Conservation (phyloP, 345 rosid genomes). For the Clausena lansium region DNA sequence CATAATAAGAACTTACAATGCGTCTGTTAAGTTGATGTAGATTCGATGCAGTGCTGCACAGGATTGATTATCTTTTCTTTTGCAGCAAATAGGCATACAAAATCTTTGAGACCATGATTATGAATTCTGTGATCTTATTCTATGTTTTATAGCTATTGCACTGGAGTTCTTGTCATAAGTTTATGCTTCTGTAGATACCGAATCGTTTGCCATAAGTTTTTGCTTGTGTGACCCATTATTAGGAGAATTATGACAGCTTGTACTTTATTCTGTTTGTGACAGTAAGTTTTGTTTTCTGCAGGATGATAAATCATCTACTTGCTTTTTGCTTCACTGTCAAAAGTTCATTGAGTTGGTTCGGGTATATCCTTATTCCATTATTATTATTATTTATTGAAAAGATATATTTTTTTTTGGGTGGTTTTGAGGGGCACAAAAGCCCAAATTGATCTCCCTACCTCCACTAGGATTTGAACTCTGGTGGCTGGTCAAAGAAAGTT, state of each 20-base stretch:
- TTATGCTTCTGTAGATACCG: neutral
- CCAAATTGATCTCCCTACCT: too few relatives aligned
- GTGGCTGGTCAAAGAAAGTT: too few relatives aligned
- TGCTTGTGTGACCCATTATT: neutral
- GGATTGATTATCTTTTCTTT: neutral
- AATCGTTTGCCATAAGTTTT: neutral
- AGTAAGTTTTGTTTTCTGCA: conserved; percentile 35
- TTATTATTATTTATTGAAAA: neutral
- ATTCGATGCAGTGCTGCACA: neutral
- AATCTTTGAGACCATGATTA: neutral
- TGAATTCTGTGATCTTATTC: neutral
- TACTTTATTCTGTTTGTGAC: conserved; percentile 10
- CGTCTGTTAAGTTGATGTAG: neutral
- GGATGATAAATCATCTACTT: conserved; percentile 85
- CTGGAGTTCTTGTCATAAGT: neutral
- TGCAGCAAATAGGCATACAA: neutral
- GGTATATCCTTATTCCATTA: conserved; percentile 44
- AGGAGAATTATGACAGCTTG: neutral
- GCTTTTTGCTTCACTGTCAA: conserved; percentile 88
- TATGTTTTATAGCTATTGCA: neutral
- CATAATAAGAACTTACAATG: too few relatives aligned
- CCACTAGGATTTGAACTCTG: too few relatives aligned
- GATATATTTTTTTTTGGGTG: too few relatives aligned
- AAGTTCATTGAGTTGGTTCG: conserved; percentile 86
- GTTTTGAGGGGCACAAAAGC: too few relatives aligned